Evolutionary conservation across 192 early-diverging fungal genomes (phyloP).

Genomic region (Umbelopsis sp.): DNA sequence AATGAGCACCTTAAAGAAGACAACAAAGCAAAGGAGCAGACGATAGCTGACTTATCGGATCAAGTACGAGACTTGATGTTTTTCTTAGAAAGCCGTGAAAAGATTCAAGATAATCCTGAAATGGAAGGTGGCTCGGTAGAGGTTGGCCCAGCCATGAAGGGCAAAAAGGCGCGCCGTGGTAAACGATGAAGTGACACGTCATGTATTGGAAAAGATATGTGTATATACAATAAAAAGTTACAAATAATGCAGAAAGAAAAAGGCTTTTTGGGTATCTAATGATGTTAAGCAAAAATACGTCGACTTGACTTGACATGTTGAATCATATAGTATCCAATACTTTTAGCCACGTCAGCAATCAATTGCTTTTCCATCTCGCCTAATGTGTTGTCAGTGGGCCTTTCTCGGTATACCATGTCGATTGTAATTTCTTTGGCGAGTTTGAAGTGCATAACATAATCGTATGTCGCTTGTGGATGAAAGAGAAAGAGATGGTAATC

Average conservation of each 20-base stretch:
- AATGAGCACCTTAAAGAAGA: slow-evolving; percentile 60
- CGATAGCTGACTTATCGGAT: slow-evolving; percentile 74
- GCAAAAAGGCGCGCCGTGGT: slow-evolving; percentile 1
- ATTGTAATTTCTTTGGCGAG: neutral
- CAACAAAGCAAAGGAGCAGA: slow-evolving; percentile 59
- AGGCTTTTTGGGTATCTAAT: neutral
- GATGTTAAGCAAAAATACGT: too few relatives aligned
- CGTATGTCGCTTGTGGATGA: neutral
- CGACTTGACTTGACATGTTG: neutral
- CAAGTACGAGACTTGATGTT: slow-evolving; percentile 93
- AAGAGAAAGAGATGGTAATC: slow-evolving; percentile 7
- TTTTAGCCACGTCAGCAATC: slow-evolving; percentile 14
- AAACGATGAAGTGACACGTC: neutral
- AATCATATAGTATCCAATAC: neutral
- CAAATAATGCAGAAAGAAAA: neutral
- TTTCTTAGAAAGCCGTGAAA: slow-evolving; percentile 77
- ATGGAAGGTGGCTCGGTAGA: slow-evolving; percentile 33
- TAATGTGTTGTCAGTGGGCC: neutral
- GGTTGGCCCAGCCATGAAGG: slow-evolving; percentile 2
- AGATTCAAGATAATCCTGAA: slow-evolving; percentile 56
- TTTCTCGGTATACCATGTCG: slow-evolving; percentile 1
- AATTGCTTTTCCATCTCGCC: neutral
- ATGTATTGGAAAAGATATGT: neutral
- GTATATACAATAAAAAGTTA: slow-evolving; percentile 10
- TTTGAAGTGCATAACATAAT: slow-evolving; percentile 1